phyloP scores from a whole-genome alignment of 2,329 filamentous ascomycete genomes.

The Lecanicillium sp. region DNA sequence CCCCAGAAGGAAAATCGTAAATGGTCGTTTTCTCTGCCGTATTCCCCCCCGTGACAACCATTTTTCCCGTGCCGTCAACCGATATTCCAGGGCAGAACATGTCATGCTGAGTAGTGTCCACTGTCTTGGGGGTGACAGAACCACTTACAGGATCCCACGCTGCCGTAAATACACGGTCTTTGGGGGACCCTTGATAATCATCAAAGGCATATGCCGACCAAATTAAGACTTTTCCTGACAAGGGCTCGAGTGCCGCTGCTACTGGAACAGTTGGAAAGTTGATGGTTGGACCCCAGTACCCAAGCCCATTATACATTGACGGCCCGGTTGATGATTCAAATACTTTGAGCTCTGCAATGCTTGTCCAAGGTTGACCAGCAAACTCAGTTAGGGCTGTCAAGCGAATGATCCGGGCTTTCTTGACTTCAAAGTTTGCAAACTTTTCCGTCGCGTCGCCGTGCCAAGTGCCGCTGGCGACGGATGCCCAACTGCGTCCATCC shows the following conservation, averaged over 20 bases:
- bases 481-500: constrained; percentile 18
- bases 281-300: constrained; percentile 25
- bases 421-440: constrained; percentile 23
- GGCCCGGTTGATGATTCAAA: constrained; percentile 17
- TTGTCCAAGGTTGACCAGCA: constrained; percentile 20
- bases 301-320: constrained; percentile 14
- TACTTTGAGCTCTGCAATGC: constrained; percentile 23
- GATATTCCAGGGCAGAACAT: constrained; percentile 52
- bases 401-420: constrained; percentile 20
- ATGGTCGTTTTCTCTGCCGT: constrained; percentile 39
- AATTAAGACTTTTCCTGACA: constrained; percentile 16
- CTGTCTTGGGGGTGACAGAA: constrained; percentile 7
- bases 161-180: constrained; percentile 12
- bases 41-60: constrained; percentile 46
- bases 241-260: constrained; percentile 19
- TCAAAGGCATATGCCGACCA: constrained; percentile 16
- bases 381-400: constrained; percentile 21
- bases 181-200: constrained; percentile 8
- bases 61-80: constrained; percentile 35
- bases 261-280: constrained; percentile 28
- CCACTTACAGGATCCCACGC: constrained; percentile 25
- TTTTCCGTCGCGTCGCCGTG: constrained; percentile 19
- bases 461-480: constrained; percentile 20
- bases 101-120: constrained; percentile 37
- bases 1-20: constrained; percentile 29